A percentile compares a stretch with the other conserved stretches of the same genome.
These are phyloP conservation scores for Hyaloscypha hepaticicola DNA, from an alignment of 495 filamentous ascomycete species.

Conservation along the genomic window DNA sequence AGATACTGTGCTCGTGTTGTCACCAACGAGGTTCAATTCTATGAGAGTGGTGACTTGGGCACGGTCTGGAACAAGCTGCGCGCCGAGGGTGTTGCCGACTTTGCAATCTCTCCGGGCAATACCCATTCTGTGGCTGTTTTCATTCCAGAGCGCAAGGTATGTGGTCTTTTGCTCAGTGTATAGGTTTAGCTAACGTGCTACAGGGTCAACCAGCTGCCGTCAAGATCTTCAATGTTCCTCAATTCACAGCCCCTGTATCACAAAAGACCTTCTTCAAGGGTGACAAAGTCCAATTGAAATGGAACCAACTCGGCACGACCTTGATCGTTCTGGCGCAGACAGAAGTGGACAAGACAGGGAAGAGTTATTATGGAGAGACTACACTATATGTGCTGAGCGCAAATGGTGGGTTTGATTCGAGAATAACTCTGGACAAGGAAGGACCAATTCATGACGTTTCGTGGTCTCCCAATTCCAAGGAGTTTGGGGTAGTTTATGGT, in stretches of 20 bases:
- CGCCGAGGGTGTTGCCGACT: slow-evolving; percentile 86
- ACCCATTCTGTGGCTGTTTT: slow-evolving; percentile 90
- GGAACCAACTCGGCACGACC: slow-evolving; percentile 87
- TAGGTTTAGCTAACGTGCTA: slow-evolving; percentile 18
- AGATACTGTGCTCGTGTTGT: slow-evolving; percentile 86
- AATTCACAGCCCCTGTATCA: slow-evolving; percentile 76
- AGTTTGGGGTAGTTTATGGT: slow-evolving; percentile 96
- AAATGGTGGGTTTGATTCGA: slow-evolving; percentile 87
- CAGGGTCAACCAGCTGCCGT: slow-evolving; percentile 89
- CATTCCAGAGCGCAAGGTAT: slow-evolving; percentile 89
- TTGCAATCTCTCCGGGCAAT: slow-evolving; percentile 85
- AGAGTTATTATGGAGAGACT: slow-evolving; percentile 98
- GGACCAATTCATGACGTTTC: slow-evolving; percentile 96
- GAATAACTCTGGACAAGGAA: slow-evolving; percentile 92
- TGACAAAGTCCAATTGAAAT: slow-evolving; percentile 97
- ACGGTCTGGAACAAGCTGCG: slow-evolving; percentile 94
- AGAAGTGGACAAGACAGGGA: slow-evolving; percentile 95
- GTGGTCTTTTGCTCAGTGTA: slow-evolving; percentile 12
- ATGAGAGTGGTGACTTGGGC: slow-evolving; percentile 76
- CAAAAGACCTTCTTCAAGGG: slow-evolving; percentile 99
- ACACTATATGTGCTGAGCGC: slow-evolving; percentile 94
- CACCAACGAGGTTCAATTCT: slow-evolving; percentile 97
- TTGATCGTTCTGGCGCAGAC: slow-evolving; percentile 96
- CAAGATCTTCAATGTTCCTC: slow-evolving; percentile 90
- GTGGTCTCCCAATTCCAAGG: slow-evolving; percentile 96